A percentile compares a stretch with the other conserved stretches of the same genome.
phyloP scores from a whole-genome alignment of 306 rosid species.

The Cyamopsis tetragonoloba region DNA sequence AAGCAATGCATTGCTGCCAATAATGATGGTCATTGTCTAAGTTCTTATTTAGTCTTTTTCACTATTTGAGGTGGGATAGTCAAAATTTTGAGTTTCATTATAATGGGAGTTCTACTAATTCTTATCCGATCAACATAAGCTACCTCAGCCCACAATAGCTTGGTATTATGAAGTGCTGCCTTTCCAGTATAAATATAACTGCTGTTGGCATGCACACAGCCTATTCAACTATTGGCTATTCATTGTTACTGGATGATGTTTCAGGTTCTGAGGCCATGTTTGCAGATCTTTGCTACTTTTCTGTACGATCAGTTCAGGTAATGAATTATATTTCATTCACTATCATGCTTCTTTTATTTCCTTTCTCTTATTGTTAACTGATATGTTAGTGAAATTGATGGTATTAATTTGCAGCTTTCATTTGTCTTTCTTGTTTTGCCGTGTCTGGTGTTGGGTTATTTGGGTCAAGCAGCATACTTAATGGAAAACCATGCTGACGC shows the following conservation, averaged over 20 bases:
- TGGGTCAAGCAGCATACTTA: conserved; percentile 99
- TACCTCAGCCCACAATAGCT: not conserved
- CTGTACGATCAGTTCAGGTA: conserved; percentile 97
- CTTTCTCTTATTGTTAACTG: not conserved
- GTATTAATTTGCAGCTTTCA: conserved; percentile 71
- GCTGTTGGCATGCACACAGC: not conserved
- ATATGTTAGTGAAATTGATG: conserved; percentile 16
- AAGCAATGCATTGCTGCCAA: not conserved
- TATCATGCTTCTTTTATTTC: not conserved
- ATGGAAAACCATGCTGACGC: conserved; percentile 60
- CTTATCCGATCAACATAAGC: not conserved
- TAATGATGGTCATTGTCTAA: conserved; percentile 5
- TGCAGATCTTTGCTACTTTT: conserved; percentile 95
- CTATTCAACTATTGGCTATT: conserved; percentile 15
- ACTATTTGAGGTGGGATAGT: not conserved
- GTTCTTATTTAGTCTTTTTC: not conserved
- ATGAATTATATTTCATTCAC: conserved; percentile 13
- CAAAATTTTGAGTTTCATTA: not conserved
- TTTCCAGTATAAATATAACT: not conserved
- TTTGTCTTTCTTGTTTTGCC: conserved; percentile 93
- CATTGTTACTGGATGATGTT: conserved; percentile 15
- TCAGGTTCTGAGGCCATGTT: conserved; percentile 99
- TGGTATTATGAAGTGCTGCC: conserved; percentile 1
- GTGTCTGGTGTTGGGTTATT: conserved; percentile 88
- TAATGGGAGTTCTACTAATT: not conserved